Evolutionary conservation across 2,329 filamentous ascomycete genomes (phyloP).

Genomic region (Aureobasidium lini): DNA sequence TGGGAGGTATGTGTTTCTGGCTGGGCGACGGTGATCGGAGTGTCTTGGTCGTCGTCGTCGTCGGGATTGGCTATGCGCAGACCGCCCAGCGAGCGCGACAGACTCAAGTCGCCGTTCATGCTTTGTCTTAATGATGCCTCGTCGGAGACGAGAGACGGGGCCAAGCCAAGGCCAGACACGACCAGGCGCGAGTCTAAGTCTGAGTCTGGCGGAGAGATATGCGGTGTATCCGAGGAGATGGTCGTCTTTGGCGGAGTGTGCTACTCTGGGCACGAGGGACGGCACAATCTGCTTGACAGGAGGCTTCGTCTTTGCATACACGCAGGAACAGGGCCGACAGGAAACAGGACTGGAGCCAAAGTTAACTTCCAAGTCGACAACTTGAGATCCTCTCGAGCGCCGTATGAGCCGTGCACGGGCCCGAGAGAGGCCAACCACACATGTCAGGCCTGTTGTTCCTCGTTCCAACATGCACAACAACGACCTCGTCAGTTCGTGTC

Average conservation of each 20-base stretch:
- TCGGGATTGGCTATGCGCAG: slow-evolving; percentile 90
- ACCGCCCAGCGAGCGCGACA: slow-evolving; percentile 86
- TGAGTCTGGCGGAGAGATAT: slow-evolving; percentile 11
- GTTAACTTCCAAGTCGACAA: neutral
- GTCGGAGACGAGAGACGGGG: slow-evolving; percentile 13
- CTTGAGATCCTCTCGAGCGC: neutral
- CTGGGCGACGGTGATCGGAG: slow-evolving; percentile 20
- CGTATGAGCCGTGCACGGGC: neutral
- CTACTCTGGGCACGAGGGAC: slow-evolving; percentile 4
- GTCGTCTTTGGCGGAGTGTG: slow-evolving; percentile 1
- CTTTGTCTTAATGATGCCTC: slow-evolving; percentile 21
- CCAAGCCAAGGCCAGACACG: slow-evolving; percentile 17
- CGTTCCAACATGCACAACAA: neutral
- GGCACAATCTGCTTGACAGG: neutral
- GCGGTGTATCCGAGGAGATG: slow-evolving; percentile 6
- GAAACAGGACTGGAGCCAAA: neutral
- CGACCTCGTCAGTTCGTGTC: neutral
- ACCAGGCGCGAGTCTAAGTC: slow-evolving; percentile 7
- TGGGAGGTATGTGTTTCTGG: slow-evolving; percentile 23
- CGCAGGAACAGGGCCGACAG: neutral
- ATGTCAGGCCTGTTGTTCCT: neutral
- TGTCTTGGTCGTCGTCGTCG: slow-evolving; percentile 12
- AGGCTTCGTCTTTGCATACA: slow-evolving; percentile 1
- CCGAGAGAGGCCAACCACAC: neutral
- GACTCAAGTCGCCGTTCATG: slow-evolving; percentile 90